Evolutionary conservation across 208 protist genomes (phyloP).

Genomic region (Leishmania arabica): DNA sequence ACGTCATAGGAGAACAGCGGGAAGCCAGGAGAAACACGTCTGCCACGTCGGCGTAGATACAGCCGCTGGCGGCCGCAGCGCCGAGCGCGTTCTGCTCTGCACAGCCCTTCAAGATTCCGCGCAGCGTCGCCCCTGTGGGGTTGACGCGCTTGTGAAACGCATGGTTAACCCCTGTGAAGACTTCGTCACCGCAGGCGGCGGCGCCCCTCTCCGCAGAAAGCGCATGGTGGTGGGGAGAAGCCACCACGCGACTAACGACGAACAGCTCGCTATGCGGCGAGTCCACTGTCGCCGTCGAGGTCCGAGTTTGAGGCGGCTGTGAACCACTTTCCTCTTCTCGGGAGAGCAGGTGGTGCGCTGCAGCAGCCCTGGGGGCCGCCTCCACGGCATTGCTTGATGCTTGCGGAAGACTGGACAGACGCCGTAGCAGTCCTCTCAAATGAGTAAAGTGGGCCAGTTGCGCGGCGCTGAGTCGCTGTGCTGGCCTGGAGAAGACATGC

Average conservation of each 20-base stretch:
- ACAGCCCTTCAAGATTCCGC: conserved; percentile 83
- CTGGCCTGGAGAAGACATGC: conserved; percentile 4
- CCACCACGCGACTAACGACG: conserved; percentile 28
- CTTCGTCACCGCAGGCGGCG: neutral
- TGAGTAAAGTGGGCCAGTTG: conserved; percentile 28
- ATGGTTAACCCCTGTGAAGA: conserved; percentile 79
- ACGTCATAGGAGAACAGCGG: neutral
- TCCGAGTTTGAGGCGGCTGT: neutral
- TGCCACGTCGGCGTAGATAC: conserved; percentile 49
- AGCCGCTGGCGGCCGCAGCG: conserved; percentile 66
- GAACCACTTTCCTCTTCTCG: neutral
- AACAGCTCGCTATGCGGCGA: conserved; percentile 4
- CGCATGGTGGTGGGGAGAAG: neutral
- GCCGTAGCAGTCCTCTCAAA: conserved; percentile 20
- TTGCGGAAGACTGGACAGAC: conserved; percentile 1
- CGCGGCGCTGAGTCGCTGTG: conserved; percentile 5
- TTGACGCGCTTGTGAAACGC: conserved; percentile 71
- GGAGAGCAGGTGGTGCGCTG: neutral
- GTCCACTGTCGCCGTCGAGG: neutral
- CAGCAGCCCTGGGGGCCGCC: neutral
- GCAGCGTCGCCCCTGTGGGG: conserved; percentile 37
- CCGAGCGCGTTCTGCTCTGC: conserved; percentile 91
- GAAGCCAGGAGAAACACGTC: conserved; percentile 56
- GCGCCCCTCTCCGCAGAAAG: neutral
- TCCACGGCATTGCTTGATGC: neutral